Percentiles rank a stretch among this genome's conserved stretches.
phyloP scores from a whole-genome alignment of 139 green algal genomes.

The Chlorella sp. region DNA sequence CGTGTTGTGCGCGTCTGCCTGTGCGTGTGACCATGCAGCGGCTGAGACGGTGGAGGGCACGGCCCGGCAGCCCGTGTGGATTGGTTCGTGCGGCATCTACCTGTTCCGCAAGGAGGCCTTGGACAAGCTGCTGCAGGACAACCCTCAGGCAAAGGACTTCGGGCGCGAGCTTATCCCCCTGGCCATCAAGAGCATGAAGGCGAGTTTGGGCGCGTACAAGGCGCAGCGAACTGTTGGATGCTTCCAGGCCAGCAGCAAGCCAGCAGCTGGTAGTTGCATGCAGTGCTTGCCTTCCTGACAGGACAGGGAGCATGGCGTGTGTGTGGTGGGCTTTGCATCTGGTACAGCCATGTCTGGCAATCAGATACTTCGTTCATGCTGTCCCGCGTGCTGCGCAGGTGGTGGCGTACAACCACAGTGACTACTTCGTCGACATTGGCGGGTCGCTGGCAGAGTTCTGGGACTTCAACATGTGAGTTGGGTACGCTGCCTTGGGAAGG shows the following conservation, averaged over 20 bases:
- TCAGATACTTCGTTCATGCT: too few species aligned
- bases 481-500: too few species aligned
- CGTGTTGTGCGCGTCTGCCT: too few species aligned
- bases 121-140: conserved; percentile 38
- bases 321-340: not conserved
- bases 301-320: not conserved
- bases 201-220: too few species aligned
- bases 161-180: conserved; percentile 69
- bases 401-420: conserved; percentile 69
- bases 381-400: conserved; percentile 46
- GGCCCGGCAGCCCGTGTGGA: not conserved
- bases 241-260: too few species aligned
- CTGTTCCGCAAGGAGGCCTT: conserved; percentile 26
- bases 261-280: too few species aligned
- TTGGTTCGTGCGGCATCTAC: conserved; percentile 19
- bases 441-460: conserved; percentile 87
- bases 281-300: too few species aligned
- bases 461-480: conserved; percentile 52
- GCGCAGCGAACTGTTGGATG: too few species aligned
- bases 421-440: conserved; percentile 78
- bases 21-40: too few species aligned
- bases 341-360: not conserved
- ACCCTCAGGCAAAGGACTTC: conserved; percentile 69
- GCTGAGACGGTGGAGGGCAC: too few species aligned
- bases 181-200: conserved; percentile 47